phyloP scores from a whole-genome alignment of 116 monocot species.

The Papilionanthe hybrid region DNA sequence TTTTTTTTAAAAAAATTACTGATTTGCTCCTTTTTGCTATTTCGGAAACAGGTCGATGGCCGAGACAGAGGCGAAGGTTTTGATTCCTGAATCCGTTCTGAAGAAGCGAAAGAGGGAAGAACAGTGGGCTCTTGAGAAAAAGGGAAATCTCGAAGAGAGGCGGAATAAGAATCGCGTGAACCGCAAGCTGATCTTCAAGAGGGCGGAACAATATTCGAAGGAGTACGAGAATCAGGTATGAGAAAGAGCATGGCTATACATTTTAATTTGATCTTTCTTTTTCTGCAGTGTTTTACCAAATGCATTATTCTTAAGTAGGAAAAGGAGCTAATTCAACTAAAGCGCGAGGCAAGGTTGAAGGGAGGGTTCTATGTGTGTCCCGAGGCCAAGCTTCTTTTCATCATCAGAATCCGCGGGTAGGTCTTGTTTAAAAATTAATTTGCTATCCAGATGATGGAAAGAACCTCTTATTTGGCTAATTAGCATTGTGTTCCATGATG shows the following conservation, averaged over 20 bases:
- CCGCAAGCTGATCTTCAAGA: conserved; percentile 53
- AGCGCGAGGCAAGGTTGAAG: conserved; percentile 83
- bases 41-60: conserved; percentile 16
- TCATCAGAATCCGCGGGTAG: conserved; percentile 79
- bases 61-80: conserved; percentile 15
- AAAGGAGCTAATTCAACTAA: conserved; percentile 68
- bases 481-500: not conserved
- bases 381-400: conserved; percentile 78
- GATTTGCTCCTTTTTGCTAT: not conserved
- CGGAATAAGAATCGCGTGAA: conserved; percentile 51
- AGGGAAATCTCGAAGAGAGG: conserved; percentile 27
- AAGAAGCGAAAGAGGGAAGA: conserved; percentile 48
- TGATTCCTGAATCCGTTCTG: conserved; percentile 48
- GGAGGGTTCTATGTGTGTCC: conserved; percentile 87
- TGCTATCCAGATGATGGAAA: not conserved
- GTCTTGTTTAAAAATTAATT: not conserved
- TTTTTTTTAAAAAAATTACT: not conserved
- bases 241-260: not conserved
- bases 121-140: conserved; percentile 46
- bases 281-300: not conserved
- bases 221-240: conserved; percentile 65
- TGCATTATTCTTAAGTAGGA: conserved; percentile 29
- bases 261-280: not conserved
- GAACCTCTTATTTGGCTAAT: not conserved
- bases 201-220: conserved; percentile 48